These are phyloP conservation scores for Pholiota conissans DNA, from an alignment of 768 basidiomycete species.

Conservation along the genomic window DNA sequence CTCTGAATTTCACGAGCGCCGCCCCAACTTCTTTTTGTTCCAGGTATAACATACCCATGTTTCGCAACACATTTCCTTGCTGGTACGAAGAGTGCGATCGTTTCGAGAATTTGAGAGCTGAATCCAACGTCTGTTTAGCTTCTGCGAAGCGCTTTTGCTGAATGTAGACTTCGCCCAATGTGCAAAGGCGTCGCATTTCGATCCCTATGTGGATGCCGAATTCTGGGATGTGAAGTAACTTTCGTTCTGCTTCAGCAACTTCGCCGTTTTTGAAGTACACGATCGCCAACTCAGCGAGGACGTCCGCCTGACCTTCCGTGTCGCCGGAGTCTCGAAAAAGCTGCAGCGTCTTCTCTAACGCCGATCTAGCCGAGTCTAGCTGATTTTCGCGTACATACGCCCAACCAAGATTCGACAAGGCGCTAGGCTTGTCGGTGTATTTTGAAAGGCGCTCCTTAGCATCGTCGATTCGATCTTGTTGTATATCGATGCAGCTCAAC, in stretches of 20 bases:
- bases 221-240: too few species aligned
- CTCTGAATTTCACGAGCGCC: too few species aligned
- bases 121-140: background rate
- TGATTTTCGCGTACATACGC: background rate
- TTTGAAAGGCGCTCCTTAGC: background rate
- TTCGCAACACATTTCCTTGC: background rate
- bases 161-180: background rate
- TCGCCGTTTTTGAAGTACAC: background rate
- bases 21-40: too few species aligned
- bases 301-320: background rate
- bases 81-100: background rate
- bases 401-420: background rate
- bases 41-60: too few species aligned
- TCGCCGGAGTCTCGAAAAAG: background rate
- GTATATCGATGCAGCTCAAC: too few species aligned
- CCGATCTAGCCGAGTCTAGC: background rate
- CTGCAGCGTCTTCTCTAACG: background rate
- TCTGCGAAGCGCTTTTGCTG: background rate
- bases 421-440: background rate
- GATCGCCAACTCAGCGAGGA: background rate
- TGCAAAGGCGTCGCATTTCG: background rate
- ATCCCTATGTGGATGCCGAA: too few species aligned
- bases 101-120: background rate
- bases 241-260: background rate
- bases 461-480: too few species aligned